These are phyloP conservation scores for Fonsecaea erecta DNA, from an alignment of 2,329 filamentous ascomycete species.

Conservation along the genomic window DNA sequence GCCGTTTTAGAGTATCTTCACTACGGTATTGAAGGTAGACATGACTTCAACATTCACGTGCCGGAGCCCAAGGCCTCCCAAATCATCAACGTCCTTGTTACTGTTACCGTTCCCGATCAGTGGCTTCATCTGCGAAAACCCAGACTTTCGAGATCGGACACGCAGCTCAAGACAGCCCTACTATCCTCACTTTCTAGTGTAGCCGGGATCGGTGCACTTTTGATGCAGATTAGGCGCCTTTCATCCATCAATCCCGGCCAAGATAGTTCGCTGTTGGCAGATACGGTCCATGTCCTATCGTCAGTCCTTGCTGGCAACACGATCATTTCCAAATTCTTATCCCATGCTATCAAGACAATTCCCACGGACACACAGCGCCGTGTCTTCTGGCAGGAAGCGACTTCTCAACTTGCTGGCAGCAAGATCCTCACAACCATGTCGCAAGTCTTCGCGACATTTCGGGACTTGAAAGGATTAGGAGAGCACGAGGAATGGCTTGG, in stretches of 20 bases:
- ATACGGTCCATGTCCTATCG: constrained; percentile 46
- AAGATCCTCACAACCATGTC: constrained; percentile 63
- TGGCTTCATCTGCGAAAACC: constrained; percentile 59
- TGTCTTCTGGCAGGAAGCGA: constrained; percentile 67
- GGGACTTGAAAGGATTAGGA: constrained; percentile 39
- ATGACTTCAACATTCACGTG: constrained; percentile 56
- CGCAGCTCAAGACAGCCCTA: constrained; percentile 53
- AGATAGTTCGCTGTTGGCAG: constrained; percentile 42
- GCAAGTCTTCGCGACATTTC: constrained; percentile 54
- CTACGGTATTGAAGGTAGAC: constrained; percentile 38
- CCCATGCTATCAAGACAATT: constrained; percentile 48
- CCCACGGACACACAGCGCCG: constrained; percentile 40
- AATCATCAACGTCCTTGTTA: constrained; percentile 74
- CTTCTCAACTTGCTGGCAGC: constrained; percentile 64
- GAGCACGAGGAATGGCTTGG: constrained; percentile 62
- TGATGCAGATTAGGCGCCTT: constrained; percentile 69
- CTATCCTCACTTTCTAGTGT: constrained; percentile 71
- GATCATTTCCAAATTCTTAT: constrained; percentile 27
- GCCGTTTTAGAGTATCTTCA: constrained; percentile 60
- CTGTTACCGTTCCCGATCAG: constrained; percentile 77
- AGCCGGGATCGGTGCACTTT: constrained; percentile 75
- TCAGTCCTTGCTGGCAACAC: constrained; percentile 37
- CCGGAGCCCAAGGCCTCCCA: constrained; percentile 73
- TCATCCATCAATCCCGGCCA: constrained; percentile 45
- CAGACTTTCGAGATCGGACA: constrained; percentile 24